These are phyloP conservation scores for Polyporus tsugae DNA, from an alignment of 1,284 basidiomycete genomes.

Conservation along the genomic window DNA sequence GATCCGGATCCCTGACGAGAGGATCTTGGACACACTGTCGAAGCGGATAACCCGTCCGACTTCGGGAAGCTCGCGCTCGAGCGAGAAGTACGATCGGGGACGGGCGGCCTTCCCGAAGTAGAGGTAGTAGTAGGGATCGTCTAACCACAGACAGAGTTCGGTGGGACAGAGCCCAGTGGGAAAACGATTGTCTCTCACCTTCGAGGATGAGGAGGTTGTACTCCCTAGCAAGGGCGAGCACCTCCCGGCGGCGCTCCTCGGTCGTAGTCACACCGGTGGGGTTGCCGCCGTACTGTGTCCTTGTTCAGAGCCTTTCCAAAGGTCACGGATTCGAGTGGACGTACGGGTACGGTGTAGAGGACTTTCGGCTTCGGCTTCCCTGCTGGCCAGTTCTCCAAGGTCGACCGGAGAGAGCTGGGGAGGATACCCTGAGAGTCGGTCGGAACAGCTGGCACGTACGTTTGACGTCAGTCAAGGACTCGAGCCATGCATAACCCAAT, in stretches of 20 bases:
- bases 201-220: constrained; percentile 89
- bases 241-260: constrained; percentile 77
- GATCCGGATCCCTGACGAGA: constrained; percentile 83
- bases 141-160: constrained; percentile 43
- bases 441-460: constrained; percentile 68
- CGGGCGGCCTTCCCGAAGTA: constrained; percentile 74
- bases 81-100: constrained; percentile 80
- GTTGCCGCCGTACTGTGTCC: constrained; percentile 78
- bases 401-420: constrained; percentile 66
- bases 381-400: constrained; percentile 80
- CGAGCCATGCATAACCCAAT: not conserved
- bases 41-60: constrained; percentile 85
- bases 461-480: not conserved
- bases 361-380: constrained; percentile 80
- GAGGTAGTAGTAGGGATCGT: constrained; percentile 83
- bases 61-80: constrained; percentile 68
- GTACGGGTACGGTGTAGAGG: constrained; percentile 83
- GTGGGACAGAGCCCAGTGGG: not conserved
- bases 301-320: constrained; percentile 51
- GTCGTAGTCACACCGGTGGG: constrained; percentile 85
- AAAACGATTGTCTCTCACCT: constrained; percentile 51
- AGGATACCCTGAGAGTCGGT: constrained; percentile 83
- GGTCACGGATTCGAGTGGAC: constrained; percentile 37
- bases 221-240: constrained; percentile 79
- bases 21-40: constrained; percentile 89